A percentile compares a stretch with the other conserved stretches of the same genome.
Evolutionary conservation across 148 eudicot species (phyloP).

Genomic region (Cornus suecica): DNA sequence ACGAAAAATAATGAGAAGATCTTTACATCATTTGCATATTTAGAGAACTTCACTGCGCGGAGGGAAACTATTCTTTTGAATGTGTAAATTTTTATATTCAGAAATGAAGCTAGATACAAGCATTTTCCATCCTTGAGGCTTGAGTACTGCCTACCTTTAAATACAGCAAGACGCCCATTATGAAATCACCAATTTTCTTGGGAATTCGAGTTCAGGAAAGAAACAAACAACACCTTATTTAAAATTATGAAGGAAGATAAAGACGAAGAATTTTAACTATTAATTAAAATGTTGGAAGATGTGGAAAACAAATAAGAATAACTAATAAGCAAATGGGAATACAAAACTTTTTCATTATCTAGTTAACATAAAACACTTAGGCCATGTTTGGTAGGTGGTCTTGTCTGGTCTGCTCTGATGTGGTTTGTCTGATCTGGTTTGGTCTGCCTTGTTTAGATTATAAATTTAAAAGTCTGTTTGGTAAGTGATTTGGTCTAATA

Average conservation of each 20-base stretch:
- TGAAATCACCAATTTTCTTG: slow-evolving; percentile 61
- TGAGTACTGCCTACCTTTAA: slow-evolving; percentile 46
- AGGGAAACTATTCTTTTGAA: neutral
- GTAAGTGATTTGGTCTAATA: too few species aligned
- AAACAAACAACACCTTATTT: neutral
- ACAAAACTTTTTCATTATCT: neutral
- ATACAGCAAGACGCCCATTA: slow-evolving; percentile 64
- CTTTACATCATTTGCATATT: slow-evolving; percentile 1
- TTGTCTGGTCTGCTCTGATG: too few species aligned
- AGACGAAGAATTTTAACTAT: neutral
- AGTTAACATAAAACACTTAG: slow-evolving; percentile 3
- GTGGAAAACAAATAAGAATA: neutral
- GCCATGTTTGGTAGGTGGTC: too few species aligned
- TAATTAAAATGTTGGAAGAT: neutral
- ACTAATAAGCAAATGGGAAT: neutral
- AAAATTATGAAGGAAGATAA: neutral
- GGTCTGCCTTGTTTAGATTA: too few species aligned
- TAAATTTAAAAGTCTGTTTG: too few species aligned
- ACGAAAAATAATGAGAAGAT: neutral
- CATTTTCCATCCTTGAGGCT: slow-evolving; percentile 1
- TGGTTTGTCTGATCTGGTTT: too few species aligned
- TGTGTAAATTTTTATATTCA: neutral
- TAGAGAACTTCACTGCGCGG: neutral
- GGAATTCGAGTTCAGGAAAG: slow-evolving; percentile 42
- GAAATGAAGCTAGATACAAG: neutral